Evolutionary conservation across 805 yeast species (phyloP), one percentile per base, ranked within the genome.

Genomic region (Diddensiella caesifluorescens): DNA sequence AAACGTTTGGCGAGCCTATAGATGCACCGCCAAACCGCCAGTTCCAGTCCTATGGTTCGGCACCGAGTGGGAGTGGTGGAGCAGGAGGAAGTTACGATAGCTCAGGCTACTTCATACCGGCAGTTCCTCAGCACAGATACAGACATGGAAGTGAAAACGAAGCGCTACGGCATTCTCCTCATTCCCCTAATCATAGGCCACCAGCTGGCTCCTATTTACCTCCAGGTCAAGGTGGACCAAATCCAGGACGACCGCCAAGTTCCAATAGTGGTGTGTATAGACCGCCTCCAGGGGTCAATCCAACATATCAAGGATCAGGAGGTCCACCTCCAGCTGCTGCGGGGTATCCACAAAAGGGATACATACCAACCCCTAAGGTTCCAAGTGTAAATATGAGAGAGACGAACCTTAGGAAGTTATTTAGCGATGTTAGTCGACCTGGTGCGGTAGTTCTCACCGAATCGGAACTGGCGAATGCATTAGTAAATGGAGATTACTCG

Each of bases 401-500:
- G 20, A 32, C 52, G 27, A 48, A 50, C 21, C 50, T 54, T 5
- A 35, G 45, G 26, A 32, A 43, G 35, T 34, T 59, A 16, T 59
- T 59, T 42, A 36, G 42, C 32, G 53, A 50, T 20, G 59, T 57
- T 19, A 61, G 80, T 56, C 61, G 70, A 25, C 69, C 76, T 50
- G 62, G 67, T 29, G 70, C 73, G 31, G 85, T 85, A 0, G 63
- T 56, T 39, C 68, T 81, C 28, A 69, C 79, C 2, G 76, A 75
- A 38, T 59, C 60, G 9, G 89, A 82, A 60, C 66, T 81, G 30
- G 69, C 78, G 4, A 59, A 62, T 30, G 83, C 83, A 2, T 63
- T 81, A 39, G 65, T 73, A 18, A 81, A 81, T 54, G 76, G 78
- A 42, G 49, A 48, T 27, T 77, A 77, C 42, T 70, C 86, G 2